Conservation (phyloP, 805 yeast species). For the Candida awuae region DNA sequence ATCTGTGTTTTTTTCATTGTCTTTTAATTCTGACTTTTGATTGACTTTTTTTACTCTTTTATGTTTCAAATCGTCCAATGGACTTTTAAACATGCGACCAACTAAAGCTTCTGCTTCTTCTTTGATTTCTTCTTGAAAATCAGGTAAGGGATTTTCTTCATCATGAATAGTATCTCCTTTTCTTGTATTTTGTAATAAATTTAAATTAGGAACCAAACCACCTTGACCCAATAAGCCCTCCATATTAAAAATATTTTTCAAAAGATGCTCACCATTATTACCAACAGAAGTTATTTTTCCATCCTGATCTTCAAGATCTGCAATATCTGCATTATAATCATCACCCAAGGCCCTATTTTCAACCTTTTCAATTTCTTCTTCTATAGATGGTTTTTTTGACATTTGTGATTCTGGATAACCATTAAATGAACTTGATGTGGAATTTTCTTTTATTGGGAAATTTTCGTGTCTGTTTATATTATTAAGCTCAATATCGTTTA, state of each 20-base stretch:
- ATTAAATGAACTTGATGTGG: too few relatives aligned
- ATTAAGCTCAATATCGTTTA: too few relatives aligned
- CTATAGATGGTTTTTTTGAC: too few relatives aligned
- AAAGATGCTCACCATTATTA: conserved; percentile 4
- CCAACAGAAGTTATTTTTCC: neutral
- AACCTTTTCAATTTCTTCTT: neutral
- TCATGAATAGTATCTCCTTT: conserved; percentile 4
- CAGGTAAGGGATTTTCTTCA: conserved; percentile 15
- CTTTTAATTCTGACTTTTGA: neutral
- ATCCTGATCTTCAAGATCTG: too few relatives aligned
- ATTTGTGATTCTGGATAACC: too few relatives aligned
- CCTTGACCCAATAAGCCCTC: conserved; percentile 14
- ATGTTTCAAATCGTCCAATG: conserved; percentile 22
- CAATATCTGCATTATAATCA: too few relatives aligned
- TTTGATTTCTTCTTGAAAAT: conserved; percentile 32
- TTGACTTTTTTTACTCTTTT: neutral
- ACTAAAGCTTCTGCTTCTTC: conserved; percentile 51
- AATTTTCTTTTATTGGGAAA: too few relatives aligned
- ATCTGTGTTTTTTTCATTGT: neutral
- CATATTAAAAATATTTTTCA: conserved; percentile 12
- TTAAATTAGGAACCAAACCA: conserved; percentile 11
- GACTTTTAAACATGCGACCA: conserved; percentile 11
- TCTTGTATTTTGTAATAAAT: neutral
- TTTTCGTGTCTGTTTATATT: too few relatives aligned
- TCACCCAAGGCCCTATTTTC: too few relatives aligned